Evolutionary conservation across 805 yeast species (phyloP), one percentile per base, ranked within the genome.

Genomic region (Brettanomyces naardenensis): DNA sequence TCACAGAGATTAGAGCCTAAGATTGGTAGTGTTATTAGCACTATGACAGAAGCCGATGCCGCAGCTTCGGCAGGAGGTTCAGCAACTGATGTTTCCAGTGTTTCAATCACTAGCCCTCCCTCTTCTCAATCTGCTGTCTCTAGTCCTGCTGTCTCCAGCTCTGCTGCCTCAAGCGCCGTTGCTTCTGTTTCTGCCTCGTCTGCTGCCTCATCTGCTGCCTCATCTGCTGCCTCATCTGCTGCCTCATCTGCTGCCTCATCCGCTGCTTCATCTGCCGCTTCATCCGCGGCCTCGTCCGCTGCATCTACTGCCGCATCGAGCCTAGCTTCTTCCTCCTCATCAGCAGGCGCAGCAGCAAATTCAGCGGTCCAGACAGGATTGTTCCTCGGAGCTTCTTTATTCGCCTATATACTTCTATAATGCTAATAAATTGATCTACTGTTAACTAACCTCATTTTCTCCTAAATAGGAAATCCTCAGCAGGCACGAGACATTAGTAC

Each of bases 1-100:
- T 42, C 51, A 4, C 31, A 49, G 4, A 45, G 56, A 43, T 39
- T 51, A 31, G 28, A 31, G 7, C 39, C n/a, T n/a, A n/a, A n/a
- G n/a, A n/a, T n/a, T n/a, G n/a, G n/a, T n/a, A n/a, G n/a, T n/a
- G n/a, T n/a, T n/a, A n/a, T n/a, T n/a, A n/a, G n/a, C n/a, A n/a
- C 47, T 13, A 41, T 40, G 21, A 45, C 42, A 19, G 35, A 33
- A 13, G 33, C 22, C n/a, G 33, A 17, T 14, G 22, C 22, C 13
- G 14, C 33, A 11, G n/a, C n/a, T n/a, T n/a, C n/a, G n/a, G n/a
- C n/a, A n/a, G n/a, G n/a, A n/a, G n/a, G n/a, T n/a, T 6, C 19
- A 15, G 36, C 26, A 5, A 11, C 29, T 23, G 30, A n/a, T 18
- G 17, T 19, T 19, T 33, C 33, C 9, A 9, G 11, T 19, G 21